Conservation (phyloP, 345 rosid species). For the Hevea brasiliensis region DNA sequence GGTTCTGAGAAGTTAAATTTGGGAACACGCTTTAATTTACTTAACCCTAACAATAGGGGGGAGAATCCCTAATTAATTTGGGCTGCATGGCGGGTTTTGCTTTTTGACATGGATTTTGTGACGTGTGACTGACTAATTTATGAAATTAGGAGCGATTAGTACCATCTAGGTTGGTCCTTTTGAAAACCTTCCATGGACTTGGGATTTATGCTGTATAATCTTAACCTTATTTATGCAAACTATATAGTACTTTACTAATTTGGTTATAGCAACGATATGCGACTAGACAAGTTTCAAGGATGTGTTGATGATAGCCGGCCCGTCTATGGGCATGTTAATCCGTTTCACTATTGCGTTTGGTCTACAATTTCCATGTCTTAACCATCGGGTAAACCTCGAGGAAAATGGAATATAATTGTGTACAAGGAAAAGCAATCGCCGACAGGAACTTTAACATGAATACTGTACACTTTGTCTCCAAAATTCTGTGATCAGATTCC, state of each 20-base stretch:
- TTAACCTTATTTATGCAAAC: not conserved
- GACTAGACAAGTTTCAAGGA: too few species aligned
- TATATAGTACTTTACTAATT: too few species aligned
- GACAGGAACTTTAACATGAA: not conserved
- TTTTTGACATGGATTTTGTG: not conserved
- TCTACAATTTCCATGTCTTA: too few species aligned
- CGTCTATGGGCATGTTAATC: too few species aligned
- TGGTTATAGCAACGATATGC: too few species aligned
- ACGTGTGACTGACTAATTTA: not conserved
- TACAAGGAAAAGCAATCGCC: too few species aligned
- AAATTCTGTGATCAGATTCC: not conserved
- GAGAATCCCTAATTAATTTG: not conserved
- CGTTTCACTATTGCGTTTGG: too few species aligned
- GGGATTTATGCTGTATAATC: slow-evolving; percentile 2
- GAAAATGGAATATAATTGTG: too few species aligned
- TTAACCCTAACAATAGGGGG: not conserved
- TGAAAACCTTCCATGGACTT: not conserved
- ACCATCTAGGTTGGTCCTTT: not conserved
- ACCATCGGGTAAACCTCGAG: too few species aligned
- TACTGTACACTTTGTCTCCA: not conserved
- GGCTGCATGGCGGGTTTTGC: too few species aligned
- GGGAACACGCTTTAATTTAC: slow-evolving; percentile 47
- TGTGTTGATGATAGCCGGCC: too few species aligned
- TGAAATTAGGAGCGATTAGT: not conserved
- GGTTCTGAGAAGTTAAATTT: slow-evolving; percentile 59